Evolutionary conservation across 805 yeast species (phyloP), one percentile per base, ranked within the genome.

Genomic region (Cyberlindnera xishuangbannaensis): DNA sequence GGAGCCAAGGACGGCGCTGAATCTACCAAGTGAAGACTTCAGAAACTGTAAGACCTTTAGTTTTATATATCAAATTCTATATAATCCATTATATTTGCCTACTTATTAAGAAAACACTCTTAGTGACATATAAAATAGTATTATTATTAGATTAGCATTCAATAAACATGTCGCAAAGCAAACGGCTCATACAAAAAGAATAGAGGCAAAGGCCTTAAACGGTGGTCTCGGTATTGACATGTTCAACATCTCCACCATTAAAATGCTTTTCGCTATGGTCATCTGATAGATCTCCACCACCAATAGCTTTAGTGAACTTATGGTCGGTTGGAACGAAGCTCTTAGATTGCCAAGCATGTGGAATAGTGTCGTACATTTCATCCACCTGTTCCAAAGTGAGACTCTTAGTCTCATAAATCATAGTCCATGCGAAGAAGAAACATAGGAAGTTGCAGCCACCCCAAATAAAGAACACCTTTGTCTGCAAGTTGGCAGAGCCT

Each of bases 381-480:
- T 75, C 83, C 45, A 80, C 73, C 54, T 79, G 79, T 56, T 80
- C 86, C 53, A 80, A 69, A 17, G 76, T 60, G 48, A 76, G 67
- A 39, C 82, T 81, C 58, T 74, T 76, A 26, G 86, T 79, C 61
- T 80, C 85, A 40, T 71, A 69, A 44, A 77, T 72, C 43, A 62
- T 62, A 59, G 69, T 62, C 61, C 62, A 77, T 24, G 73, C 78
- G 56, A 70, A 76, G 58, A 73, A 60, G 58, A 71, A 62, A 31
- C 78, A 67, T 44, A 75, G 62, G 32, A 71, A 51, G 54, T 73
- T 65, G 61, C 79, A 77, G 6, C 79, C 77, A 25, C 87, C 88
- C 84, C 87, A 82, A 30, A 82, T 73, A 58, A 78, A 82, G 62
- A 78, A 79, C 27, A 78, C 81, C 45, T 71, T 74, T 33, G 74